These are phyloP conservation scores for Septoria petroselini DNA, from an alignment of 2,329 filamentous ascomycete species.

Conservation along the genomic window DNA sequence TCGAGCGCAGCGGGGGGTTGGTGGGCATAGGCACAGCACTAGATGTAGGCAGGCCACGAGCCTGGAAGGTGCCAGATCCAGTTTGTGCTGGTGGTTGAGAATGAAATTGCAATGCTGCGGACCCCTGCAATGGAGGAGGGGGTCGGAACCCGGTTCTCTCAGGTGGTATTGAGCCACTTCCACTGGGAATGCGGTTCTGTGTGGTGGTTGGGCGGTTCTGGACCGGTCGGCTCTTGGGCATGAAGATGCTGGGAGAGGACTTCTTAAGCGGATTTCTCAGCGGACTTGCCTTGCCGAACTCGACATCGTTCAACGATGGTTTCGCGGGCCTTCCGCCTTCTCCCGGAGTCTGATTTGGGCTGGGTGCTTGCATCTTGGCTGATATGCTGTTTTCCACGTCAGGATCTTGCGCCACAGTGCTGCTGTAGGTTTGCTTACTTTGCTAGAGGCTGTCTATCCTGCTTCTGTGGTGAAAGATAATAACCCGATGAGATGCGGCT, in stretches of 20 bases:
- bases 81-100: slow-evolving; percentile 23
- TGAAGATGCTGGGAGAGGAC: slow-evolving; percentile 30
- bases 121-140: slow-evolving; percentile 14
- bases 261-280: slow-evolving; percentile 47
- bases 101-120: slow-evolving; percentile 21
- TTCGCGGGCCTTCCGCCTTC: neutral
- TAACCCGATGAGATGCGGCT: slow-evolving; percentile 25
- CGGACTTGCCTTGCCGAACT: slow-evolving; percentile 60
- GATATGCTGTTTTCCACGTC: slow-evolving; percentile 26
- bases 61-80: slow-evolving; percentile 11
- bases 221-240: slow-evolving; percentile 26
- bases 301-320: slow-evolving; percentile 29
- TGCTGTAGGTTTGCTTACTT: slow-evolving; percentile 20
- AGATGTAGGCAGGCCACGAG: neutral
- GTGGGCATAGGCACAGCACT: slow-evolving; percentile 39
- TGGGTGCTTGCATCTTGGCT: slow-evolving; percentile 36
- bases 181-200: slow-evolving; percentile 12
- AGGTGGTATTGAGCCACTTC: neutral
- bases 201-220: slow-evolving; percentile 14
- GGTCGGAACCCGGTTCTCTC: neutral
- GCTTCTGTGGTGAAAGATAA: slow-evolving; percentile 25
- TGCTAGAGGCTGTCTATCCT: slow-evolving; percentile 28
- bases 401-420: neutral
- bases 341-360: slow-evolving; percentile 15
- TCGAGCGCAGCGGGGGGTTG: slow-evolving; percentile 47